Conservation (phyloP, 257 asterid species). For the Thymus mandschuricus region DNA sequence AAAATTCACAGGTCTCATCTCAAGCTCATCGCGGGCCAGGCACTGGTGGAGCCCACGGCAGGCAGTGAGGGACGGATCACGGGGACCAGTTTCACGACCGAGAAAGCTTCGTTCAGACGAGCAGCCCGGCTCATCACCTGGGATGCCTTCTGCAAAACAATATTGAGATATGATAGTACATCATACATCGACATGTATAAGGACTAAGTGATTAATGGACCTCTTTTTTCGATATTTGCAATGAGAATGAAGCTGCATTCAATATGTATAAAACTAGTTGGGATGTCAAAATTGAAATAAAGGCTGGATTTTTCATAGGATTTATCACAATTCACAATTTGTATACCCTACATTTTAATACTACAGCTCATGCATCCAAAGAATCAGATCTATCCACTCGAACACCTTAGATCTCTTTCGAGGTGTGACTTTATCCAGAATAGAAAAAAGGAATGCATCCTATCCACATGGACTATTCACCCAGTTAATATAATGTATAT, state of each 20-base stretch:
- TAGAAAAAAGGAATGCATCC: conserved; percentile 18
- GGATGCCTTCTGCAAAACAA: conserved; percentile 72
- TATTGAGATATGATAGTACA: conserved; percentile 15
- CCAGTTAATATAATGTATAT: not conserved
- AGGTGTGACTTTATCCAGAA: conserved; percentile 26
- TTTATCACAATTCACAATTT: no score
- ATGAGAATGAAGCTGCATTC: not conserved
- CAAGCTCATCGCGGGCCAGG: conserved; percentile 74
- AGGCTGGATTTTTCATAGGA: not conserved
- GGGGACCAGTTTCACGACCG: conserved; percentile 86
- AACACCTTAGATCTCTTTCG: conserved; percentile 5
- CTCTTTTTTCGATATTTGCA: not conserved
- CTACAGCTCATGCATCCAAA: conserved; percentile 20
- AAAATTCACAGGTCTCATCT: conserved; percentile 45
- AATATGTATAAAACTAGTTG: conserved; percentile 1
- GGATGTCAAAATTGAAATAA: conserved; percentile 11
- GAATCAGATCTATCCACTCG: conserved; percentile 27
- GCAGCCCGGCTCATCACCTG: conserved; percentile 93
- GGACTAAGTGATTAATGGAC: not conserved
- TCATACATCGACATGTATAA: not conserved
- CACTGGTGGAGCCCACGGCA: conserved; percentile 52
- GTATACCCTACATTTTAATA: conserved; percentile 21
- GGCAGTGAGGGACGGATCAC: conserved; percentile 79
- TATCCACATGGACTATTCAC: conserved; percentile 29
- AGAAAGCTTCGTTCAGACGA: conserved; percentile 91